These are phyloP conservation scores for Sporothrix protearum DNA, from an alignment of 2,329 filamentous ascomycete genomes.

Conservation along the genomic window DNA sequence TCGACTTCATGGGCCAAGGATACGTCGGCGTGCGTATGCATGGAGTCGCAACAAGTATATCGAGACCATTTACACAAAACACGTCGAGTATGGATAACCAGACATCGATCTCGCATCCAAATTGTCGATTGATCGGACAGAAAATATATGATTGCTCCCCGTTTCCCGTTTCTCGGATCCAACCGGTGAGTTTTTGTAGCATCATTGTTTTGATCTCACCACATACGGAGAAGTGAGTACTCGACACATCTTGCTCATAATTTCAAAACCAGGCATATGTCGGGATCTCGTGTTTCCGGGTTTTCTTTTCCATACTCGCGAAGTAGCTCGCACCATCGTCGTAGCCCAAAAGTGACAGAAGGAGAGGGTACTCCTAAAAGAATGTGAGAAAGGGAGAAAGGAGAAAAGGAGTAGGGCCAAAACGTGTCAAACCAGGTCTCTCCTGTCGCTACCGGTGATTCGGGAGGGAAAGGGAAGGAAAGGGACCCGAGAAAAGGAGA, in stretches of 20 bases:
- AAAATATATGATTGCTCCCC: neutral
- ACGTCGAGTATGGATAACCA: neutral
- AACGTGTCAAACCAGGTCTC: neutral
- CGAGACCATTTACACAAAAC: slow-evolving; percentile 10
- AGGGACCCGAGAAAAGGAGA: neutral
- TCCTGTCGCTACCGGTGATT: neutral
- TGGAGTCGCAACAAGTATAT: neutral
- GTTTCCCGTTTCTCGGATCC: neutral
- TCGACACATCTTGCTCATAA: neutral
- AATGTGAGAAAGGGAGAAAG: neutral
- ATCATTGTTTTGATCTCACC: neutral
- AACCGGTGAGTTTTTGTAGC: neutral
- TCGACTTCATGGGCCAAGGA: neutral
- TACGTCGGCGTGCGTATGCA: neutral
- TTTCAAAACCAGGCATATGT: slow-evolving; percentile 1
- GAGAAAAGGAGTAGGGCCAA: neutral
- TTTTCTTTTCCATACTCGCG: too few relatives aligned
- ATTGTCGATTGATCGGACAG: neutral
- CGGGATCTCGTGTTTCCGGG: slow-evolving; percentile 8
- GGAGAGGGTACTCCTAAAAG: neutral
- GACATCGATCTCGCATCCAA: neutral
- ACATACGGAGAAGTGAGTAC: neutral
- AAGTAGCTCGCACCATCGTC: neutral
- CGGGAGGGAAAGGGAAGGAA: neutral
- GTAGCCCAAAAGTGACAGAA: neutral